phyloP scores from a whole-genome alignment of 2,329 filamentous ascomycete species.

The Penicillium sp. region DNA sequence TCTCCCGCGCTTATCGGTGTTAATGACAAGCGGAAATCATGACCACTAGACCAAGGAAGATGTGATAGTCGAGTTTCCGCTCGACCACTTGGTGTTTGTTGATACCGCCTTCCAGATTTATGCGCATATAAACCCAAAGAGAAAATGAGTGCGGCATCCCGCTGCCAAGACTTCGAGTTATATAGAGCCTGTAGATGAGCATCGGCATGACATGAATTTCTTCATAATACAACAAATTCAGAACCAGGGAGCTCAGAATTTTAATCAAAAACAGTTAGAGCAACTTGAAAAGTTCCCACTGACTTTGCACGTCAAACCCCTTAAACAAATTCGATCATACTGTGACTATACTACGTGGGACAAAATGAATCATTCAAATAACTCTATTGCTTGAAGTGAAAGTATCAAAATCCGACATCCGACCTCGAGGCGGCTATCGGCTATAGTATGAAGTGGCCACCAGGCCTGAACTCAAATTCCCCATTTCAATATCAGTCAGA shows the following conservation, averaged over 20 bases:
- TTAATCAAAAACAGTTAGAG: neutral
- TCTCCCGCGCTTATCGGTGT: constrained; percentile 35
- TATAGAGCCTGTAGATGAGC: neutral
- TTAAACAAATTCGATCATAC: neutral
- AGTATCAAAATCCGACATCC: too few species aligned
- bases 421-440: too few species aligned
- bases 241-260: too few species aligned
- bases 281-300: neutral
- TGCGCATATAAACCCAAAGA: neutral
- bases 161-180: neutral
- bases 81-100: constrained; percentile 27
- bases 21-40: constrained; percentile 43
- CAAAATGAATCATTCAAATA: neutral
- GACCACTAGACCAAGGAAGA: constrained; percentile 42
- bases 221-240: too few species aligned
- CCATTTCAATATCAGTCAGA: neutral
- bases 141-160: neutral
- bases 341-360: neutral
- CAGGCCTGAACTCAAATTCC: neutral
- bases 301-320: fast-evolving
- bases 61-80: constrained; percentile 21
- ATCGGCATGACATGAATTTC: too few species aligned
- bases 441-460: too few species aligned
- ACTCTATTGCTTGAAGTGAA: neutral
- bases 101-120: neutral